These are phyloP conservation scores for Fraxinus angustifolia DNA, from an alignment of 305 asterid genomes.

Conservation along the genomic window DNA sequence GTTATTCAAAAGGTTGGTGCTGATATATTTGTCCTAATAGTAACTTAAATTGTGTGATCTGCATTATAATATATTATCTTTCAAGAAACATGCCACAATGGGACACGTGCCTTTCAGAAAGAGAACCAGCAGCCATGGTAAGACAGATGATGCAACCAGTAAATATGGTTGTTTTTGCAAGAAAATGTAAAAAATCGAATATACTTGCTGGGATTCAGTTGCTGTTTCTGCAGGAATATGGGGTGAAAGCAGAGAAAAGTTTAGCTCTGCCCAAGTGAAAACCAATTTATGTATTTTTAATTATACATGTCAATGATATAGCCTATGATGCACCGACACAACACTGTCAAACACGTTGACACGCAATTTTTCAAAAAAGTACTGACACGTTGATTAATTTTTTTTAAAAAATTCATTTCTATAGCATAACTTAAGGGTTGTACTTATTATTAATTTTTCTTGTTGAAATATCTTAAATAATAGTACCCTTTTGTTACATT, in stretches of 20 bases:
- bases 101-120: neutral
- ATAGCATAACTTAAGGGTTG: neutral
- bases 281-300: neutral
- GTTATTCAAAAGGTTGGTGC: constrained; percentile 75
- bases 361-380: neutral
- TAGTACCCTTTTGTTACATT: neutral
- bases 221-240: neutral
- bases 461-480: neutral
- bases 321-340: neutral
- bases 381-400: neutral
- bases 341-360: neutral
- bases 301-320: neutral
- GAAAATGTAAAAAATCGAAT: neutral
- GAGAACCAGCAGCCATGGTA: neutral
- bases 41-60: constrained; percentile 3
- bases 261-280: neutral
- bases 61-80: neutral
- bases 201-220: neutral
- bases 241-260: neutral
- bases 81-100: neutral
- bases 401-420: neutral
- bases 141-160: neutral
- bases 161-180: neutral
- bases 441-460: neutral
- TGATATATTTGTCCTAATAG: neutral